Percentiles rank a stretch among this genome's conserved stretches.
These are phyloP conservation scores for Diphasiastrum complanatum DNA, from an alignment of 83 land plant genomes.

Conservation along the genomic window DNA sequence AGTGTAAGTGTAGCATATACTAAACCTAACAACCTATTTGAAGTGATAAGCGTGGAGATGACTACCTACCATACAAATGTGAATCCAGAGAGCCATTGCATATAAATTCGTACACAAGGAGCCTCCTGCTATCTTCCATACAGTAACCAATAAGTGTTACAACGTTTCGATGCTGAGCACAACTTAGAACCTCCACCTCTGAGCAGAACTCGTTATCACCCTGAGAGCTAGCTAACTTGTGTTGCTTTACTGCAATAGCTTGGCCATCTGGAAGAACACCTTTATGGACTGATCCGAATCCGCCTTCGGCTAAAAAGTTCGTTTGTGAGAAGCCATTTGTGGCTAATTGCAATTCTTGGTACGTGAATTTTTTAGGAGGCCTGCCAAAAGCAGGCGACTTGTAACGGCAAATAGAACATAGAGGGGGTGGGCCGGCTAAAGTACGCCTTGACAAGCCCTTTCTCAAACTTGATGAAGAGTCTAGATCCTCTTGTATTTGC, in stretches of 20 bases:
- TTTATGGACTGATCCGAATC: slow-evolving; percentile 76
- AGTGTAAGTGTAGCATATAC: too few relatives aligned
- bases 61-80: slow-evolving; percentile 64
- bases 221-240: slow-evolving; percentile 69
- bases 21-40: background rate
- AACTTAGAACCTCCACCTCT: slow-evolving; percentile 74
- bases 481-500: slow-evolving; percentile 33
- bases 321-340: slow-evolving; percentile 61
- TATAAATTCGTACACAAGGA: slow-evolving; percentile 76
- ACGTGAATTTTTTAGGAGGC: slow-evolving; percentile 73
- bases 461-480: background rate
- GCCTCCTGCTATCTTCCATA: slow-evolving; percentile 55
- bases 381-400: slow-evolving; percentile 72
- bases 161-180: slow-evolving; percentile 88
- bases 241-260: slow-evolving; percentile 78
- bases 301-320: slow-evolving; percentile 86
- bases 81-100: slow-evolving; percentile 81
- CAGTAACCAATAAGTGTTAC: slow-evolving; percentile 80
- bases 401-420: slow-evolving; percentile 84
- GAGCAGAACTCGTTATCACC: slow-evolving; percentile 74
- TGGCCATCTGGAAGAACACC: slow-evolving; percentile 86
- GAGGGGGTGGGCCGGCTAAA: slow-evolving; percentile 63
- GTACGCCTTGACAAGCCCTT: slow-evolving; percentile 33
- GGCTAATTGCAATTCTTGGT: slow-evolving; percentile 63
- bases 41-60: background rate